phyloP scores from a whole-genome alignment of 345 rosid species.

The Euphorbia tirucalli region DNA sequence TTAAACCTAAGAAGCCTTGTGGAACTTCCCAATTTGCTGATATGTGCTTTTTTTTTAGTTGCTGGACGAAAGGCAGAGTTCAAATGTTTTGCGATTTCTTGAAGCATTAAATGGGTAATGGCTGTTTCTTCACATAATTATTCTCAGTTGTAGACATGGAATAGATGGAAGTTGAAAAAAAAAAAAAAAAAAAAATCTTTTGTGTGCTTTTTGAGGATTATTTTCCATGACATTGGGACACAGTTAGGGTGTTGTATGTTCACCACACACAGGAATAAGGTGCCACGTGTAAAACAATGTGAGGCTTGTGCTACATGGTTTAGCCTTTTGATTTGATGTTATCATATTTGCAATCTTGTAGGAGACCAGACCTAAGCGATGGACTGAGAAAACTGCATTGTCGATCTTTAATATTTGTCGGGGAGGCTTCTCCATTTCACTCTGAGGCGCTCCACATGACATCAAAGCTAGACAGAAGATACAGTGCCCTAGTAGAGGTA shows the following conservation, averaged over 20 bases:
- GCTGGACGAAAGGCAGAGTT: conserved; percentile 78
- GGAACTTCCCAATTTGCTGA: conserved; percentile 12
- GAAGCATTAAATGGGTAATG: conserved; percentile 82
- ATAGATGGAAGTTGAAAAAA: not conserved
- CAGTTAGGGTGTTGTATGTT: not conserved
- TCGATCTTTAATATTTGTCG: conserved; percentile 78
- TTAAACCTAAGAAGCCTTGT: not conserved
- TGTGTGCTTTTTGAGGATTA: not conserved
- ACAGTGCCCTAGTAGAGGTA: conserved; percentile 92
- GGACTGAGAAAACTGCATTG: conserved; percentile 74
- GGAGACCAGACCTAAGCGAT: conserved; percentile 69
- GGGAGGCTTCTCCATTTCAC: conserved; percentile 83
- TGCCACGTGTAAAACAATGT: not conserved
- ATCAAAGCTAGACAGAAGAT: conserved; percentile 77
- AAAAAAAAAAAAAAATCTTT: no score
- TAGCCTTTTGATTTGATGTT: not conserved
- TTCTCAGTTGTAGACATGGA: not conserved
- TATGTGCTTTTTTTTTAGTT: conserved; percentile 43
- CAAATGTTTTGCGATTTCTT: conserved; percentile 74
- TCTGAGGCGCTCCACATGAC: conserved; percentile 82
- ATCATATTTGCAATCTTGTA: not conserved
- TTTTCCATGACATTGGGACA: not conserved
- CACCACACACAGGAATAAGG: not conserved
- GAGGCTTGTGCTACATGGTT: not conserved
- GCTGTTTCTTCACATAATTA: conserved; percentile 23